Evolutionary conservation across 257 asterid species (phyloP), one percentile per base, ranked within the genome.

Genomic region (Gynochthodes officinalis): DNA sequence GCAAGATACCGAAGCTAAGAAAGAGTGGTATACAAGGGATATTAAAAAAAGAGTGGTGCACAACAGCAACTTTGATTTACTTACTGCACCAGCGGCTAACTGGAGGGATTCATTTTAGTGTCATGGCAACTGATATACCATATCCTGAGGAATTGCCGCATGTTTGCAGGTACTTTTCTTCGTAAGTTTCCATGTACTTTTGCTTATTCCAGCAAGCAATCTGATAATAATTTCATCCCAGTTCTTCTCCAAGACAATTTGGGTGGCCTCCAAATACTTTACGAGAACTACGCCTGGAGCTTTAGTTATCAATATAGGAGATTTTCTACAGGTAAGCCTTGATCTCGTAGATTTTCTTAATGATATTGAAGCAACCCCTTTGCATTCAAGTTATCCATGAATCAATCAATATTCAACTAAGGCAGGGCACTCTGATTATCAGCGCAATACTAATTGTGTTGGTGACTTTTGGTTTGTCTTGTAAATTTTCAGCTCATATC

Each of bases 221-320:
- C 87, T n/a, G 89, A 86, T 54, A 72, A 64, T 15, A 82, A 72
- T 63, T 85, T 87, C 77, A 69, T 87, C 4, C 83, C 88, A 2
- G 82, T 83, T 18, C 82, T 87, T 7, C 78, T 81, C 8, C 92
- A 83, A 72, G 92, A 87, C 66, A 40, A 78, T 6, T 27, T 81
- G 0, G 85, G 89, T 59, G 87, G 89, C 12, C 87, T 85, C 23
- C 92, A 87, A 81, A 82, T 87, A 23, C 79, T 79, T 25, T 69
- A 72, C 58, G 58, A 81, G 15, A 73, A 80, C 92, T 4, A 21
- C 64, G 1, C 81, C 66, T 32, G 92, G 89, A 60, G 86, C 89
- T 54, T 76, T 82, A 5, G 82, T 80, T 0, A 75, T 82, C 14
- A 82, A 85, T 61, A 19, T 82, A 12, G 89, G 88, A 35, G 92